phyloP scores from a whole-genome alignment of 257 asterid genomes.

The Petrea volubilis region DNA sequence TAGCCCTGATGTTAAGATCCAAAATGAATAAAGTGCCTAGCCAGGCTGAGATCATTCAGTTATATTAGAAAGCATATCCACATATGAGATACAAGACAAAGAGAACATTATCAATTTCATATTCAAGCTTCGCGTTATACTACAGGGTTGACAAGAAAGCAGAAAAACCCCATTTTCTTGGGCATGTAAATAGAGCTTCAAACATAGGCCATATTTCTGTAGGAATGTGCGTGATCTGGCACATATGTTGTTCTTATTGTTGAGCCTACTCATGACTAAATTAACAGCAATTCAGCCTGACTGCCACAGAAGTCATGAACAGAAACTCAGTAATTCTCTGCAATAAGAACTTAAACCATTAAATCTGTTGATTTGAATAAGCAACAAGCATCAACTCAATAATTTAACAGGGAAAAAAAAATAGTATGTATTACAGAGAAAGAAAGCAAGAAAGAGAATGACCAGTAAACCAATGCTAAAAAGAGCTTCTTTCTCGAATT shows the following conservation, averaged over 20 bases:
- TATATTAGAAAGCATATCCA: not conserved
- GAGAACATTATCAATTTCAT: not conserved
- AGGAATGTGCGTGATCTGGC: not conserved
- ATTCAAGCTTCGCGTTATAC: not conserved
- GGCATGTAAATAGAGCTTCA: not conserved
- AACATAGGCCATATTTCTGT: not conserved
- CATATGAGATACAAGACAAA: not conserved
- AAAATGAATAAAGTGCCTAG: not conserved
- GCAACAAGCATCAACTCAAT: not conserved
- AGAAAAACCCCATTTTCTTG: not conserved
- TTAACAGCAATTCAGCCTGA: not conserved
- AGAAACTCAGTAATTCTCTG: not conserved
- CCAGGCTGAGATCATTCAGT: not conserved
- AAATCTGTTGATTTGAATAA: not conserved
- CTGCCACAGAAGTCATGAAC: not conserved
- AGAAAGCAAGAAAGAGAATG: not conserved
- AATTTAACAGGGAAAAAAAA: not conserved
- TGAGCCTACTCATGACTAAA: not conserved
- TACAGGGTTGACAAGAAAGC: not conserved
- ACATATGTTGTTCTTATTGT: not conserved
- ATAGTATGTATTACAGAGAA: not conserved
- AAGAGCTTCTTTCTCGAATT: constrained; percentile 10
- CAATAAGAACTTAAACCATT: not conserved
- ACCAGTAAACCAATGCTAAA: not conserved
- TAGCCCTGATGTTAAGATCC: not conserved